Base-by-base conservation (phyloP, 2,329 filamentous ascomycete species). In the Xylariaceae sp. region DNA sequence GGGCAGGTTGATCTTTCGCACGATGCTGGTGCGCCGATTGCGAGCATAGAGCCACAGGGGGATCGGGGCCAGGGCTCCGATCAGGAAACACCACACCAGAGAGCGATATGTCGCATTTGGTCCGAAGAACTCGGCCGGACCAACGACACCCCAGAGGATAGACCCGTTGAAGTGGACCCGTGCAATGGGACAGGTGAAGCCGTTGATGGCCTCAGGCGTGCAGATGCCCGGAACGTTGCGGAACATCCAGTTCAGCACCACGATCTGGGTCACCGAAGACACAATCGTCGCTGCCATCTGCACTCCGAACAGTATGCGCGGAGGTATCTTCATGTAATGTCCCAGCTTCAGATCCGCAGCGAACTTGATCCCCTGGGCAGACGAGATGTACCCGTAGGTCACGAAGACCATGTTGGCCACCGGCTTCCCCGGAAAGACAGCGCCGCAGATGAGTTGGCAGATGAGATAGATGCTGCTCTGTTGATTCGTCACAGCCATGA, bases 341-440 rank as follows among this genome's bases (percentile, higher is more conserved):
- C 83, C 87, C 0, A 94, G 72, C 58, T 94, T 94, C 32, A 94
- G 70, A 55, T 94, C 87, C 2, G 83, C 80, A 1, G 84, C 82
- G 53, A 93, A 94, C 53, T 93, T 92, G 56, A 93, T 82, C 18
- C 87, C 87, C 61, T 94, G 87, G 0, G 85, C 83, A 0, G 83
- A 89, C 4, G 83, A 88, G 52, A 92, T 92, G 59, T 92, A 93
- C 41, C 85, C 86, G 55, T 92, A 94, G 0, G 85, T 92, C 30
- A 90, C 85, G 50, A 93, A 94, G 22, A 93, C 84, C 87, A 93
- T 93, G 58, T 93, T 92, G 32, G 86, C 87, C 9, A 93, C 84
- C 1, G 87, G 87, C 1, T 83, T 80, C 18, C 87, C 87, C 1
- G 86, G 86, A 54, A 93, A 93, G 12, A 87, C 68, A 32, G 75